phyloP scores from a whole-genome alignment of 2,329 filamentous ascomycete species.

The Penicillium sp. region DNA sequence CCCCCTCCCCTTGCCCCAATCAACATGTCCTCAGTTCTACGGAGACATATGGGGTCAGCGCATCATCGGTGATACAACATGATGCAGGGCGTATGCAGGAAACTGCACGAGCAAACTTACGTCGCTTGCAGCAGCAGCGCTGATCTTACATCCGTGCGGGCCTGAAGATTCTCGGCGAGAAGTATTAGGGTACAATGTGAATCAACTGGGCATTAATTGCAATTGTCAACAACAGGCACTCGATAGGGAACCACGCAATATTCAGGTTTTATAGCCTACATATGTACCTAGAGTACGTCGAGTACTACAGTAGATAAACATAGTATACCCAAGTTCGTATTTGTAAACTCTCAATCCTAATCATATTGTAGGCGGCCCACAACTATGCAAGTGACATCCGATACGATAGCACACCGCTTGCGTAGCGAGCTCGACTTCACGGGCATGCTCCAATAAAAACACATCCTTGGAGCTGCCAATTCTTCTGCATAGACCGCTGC shows the following conservation, averaged over 20 bases:
- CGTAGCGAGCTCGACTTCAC: neutral
- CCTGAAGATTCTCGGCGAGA: neutral
- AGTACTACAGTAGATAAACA: no score
- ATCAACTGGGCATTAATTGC: no score
- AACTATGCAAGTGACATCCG: neutral
- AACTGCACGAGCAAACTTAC: neutral
- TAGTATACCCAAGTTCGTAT: no score
- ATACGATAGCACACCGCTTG: neutral
- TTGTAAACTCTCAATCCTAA: no score
- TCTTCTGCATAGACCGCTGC: no score
- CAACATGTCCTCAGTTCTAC: neutral
- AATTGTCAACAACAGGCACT: no score
- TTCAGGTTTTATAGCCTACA: no score
- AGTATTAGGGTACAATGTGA: neutral
- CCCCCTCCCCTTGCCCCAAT: accelerated
- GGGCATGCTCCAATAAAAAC: neutral
- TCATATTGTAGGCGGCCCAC: no score
- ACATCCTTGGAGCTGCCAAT: no score
- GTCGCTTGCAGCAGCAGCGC: neutral
- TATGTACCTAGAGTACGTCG: no score
- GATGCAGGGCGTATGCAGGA: neutral
- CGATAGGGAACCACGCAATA: no score
- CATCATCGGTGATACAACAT: neutral
- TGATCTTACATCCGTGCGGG: neutral
- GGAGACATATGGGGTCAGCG: neutral